These are phyloP conservation scores for Parasitella parasitica DNA, from an alignment of 371 early-diverging fungal species.

Conservation along the genomic window DNA sequence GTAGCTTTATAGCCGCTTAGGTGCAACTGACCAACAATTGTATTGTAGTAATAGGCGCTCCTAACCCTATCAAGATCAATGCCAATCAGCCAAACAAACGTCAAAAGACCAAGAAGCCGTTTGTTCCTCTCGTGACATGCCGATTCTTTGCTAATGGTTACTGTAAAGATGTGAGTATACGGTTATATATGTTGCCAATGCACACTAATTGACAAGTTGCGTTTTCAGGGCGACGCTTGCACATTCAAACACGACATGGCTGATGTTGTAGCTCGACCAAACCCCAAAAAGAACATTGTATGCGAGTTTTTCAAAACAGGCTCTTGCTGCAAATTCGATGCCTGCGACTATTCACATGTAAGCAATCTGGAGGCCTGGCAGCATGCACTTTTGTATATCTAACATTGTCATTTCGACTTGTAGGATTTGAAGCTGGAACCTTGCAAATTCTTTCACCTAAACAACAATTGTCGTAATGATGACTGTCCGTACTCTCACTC, in stretches of 20 bases:
- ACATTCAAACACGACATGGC: conserved; percentile 14
- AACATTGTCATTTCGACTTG: background rate
- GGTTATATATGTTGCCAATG: background rate
- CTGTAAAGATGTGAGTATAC: background rate
- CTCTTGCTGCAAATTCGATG: conserved; percentile 24
- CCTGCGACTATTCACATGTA: conserved; percentile 38
- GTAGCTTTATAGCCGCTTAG: background rate
- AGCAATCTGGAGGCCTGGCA: background rate
- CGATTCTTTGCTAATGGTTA: background rate
- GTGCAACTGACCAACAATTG: too few relatives aligned
- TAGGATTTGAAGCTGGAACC: conserved; percentile 38
- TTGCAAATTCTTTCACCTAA: conserved; percentile 38
- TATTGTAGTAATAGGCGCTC: background rate
- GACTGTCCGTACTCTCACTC: conserved; percentile 39
- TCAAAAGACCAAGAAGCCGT: background rate
- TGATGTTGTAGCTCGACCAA: background rate
- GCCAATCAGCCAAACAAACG: background rate
- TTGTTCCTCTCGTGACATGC: background rate
- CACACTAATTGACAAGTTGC: background rate
- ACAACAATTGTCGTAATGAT: conserved; percentile 21
- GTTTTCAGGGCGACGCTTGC: conserved; percentile 10
- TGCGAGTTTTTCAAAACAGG: conserved; percentile 33
- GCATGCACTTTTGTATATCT: background rate
- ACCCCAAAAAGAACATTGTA: background rate
- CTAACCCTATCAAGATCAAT: background rate